Conservation (phyloP, 2,329 filamentous ascomycete genomes). For the Pleomassaria siparia region DNA sequence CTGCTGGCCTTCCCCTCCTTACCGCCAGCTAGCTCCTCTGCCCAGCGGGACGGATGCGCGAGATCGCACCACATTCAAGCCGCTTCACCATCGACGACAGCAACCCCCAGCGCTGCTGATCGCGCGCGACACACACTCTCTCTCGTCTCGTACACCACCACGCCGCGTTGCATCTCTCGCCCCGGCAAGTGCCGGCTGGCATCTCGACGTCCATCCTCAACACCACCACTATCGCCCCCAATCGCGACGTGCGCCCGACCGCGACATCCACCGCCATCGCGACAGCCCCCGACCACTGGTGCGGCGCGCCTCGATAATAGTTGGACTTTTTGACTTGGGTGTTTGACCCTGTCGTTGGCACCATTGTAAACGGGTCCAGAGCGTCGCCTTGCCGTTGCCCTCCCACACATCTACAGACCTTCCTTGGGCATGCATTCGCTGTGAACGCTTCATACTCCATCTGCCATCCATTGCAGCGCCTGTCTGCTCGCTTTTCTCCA, state of each 20-base stretch:
- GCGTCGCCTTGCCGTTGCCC: not conserved
- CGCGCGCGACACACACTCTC: constrained; percentile 23
- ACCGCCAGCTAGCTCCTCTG: constrained; percentile 9
- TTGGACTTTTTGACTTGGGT: not conserved
- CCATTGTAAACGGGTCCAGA: constrained; percentile 7
- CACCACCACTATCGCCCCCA: not conserved
- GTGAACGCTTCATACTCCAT: not conserved
- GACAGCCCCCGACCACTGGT: constrained; percentile 14
- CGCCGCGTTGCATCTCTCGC: constrained; percentile 24
- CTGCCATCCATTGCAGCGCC: not conserved
- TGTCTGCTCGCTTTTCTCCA: not conserved
- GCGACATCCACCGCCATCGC: constrained; percentile 21
- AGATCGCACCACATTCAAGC: constrained; percentile 28
- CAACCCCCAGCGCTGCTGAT: constrained; percentile 20
- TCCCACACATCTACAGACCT: not conserved
- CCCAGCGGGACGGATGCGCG: constrained; percentile 29
- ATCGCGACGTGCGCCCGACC: constrained; percentile 14
- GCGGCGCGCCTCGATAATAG: constrained; percentile 1
- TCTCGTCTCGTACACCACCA: constrained; percentile 10
- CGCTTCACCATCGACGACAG: constrained; percentile 16
- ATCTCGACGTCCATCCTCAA: constrained; percentile 1
- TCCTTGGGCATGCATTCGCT: constrained; percentile 13
- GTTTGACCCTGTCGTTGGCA: not conserved
- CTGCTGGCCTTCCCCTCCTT: constrained; percentile 19
- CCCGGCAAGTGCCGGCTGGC: constrained; percentile 29